Evolutionary conservation across 352 stramenopile species (phyloP).

Genomic region (Thraustochytrium sp.): DNA sequence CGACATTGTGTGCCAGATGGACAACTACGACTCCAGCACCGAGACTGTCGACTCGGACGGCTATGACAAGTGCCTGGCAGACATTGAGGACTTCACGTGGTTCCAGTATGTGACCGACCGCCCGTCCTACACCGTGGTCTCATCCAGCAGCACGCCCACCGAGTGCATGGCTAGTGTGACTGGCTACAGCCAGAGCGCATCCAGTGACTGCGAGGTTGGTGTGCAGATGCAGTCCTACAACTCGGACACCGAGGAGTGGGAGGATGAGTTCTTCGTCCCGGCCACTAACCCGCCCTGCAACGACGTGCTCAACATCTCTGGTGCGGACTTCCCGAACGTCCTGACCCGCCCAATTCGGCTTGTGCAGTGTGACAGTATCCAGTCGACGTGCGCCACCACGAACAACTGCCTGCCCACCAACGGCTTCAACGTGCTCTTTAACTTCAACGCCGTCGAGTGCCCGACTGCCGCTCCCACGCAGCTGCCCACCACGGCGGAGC

Average conservation of each 20-base stretch:
- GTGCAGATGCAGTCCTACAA: not conserved
- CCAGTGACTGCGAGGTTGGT: not conserved
- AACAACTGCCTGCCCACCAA: not conserved
- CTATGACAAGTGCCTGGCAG: not conserved
- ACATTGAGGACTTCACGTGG: conserved; percentile 26
- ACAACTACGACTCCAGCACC: not conserved
- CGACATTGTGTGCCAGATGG: conserved; percentile 19
- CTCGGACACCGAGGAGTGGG: not conserved
- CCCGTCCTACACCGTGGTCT: not conserved
- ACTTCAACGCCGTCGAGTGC: not conserved
- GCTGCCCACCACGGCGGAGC: not conserved
- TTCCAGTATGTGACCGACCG: not conserved
- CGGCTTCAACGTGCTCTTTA: not conserved
- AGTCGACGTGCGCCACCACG: not conserved
- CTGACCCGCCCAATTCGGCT: not conserved
- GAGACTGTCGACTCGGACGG: not conserved
- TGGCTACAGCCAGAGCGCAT: not conserved
- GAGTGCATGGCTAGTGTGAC: not conserved
- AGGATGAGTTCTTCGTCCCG: conserved; percentile 31
- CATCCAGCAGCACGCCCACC: not conserved
- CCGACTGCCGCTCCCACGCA: not conserved
- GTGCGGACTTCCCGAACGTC: conserved; percentile 9
- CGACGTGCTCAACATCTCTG: not conserved
- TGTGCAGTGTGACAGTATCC: conserved; percentile 1
- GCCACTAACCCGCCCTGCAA: not conserved